These are phyloP conservation scores for Fonsecaea erecta DNA, from an alignment of 2,329 filamentous ascomycete species.

Conservation along the genomic window DNA sequence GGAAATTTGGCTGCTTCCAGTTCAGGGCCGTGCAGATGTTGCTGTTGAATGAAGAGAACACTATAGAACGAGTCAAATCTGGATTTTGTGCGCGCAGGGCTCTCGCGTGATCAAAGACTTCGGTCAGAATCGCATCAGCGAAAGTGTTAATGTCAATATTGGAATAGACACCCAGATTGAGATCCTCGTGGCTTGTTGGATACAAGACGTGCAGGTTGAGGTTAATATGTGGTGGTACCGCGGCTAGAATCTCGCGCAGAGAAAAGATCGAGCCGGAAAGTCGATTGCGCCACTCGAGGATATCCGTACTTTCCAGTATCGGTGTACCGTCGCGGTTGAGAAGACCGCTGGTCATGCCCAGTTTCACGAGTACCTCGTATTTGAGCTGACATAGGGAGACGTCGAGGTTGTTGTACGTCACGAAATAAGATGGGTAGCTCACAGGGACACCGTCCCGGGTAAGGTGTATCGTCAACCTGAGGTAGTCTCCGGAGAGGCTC, in stretches of 20 bases:
- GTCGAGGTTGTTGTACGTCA: conserved; percentile 75
- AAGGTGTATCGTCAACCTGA: conserved; percentile 87
- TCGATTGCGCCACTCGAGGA: conserved; percentile 60
- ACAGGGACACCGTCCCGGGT: conserved; percentile 87
- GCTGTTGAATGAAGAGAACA: conserved; percentile 92
- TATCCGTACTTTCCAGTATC: conserved; percentile 24
- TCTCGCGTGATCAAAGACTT: conserved; percentile 91
- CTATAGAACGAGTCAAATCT: conserved; percentile 79
- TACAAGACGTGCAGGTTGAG: conserved; percentile 92
- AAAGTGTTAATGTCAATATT: conserved; percentile 83
- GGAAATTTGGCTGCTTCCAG: conserved; percentile 98
- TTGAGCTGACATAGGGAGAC: conserved; percentile 81
- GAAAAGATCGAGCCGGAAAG: conserved; percentile 79
- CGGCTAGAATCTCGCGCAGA: conserved; percentile 73
- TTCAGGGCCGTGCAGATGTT: conserved; percentile 92
- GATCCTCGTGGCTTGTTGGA: conserved; percentile 75
- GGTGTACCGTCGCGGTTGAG: conserved; percentile 49
- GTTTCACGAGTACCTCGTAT: conserved; percentile 51
- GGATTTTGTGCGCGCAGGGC: conserved; percentile 67
- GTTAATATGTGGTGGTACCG: conserved; percentile 79
- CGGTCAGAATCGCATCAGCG: conserved; percentile 78
- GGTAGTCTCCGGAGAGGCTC: conserved; percentile 93
- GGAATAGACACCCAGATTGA: conserved; percentile 69
- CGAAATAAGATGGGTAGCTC: conserved; percentile 82
- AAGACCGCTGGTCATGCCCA: conserved; percentile 45